Evolutionary conservation across 768 basidiomycete genomes (phyloP).

Genomic region (Lactifluus subvellereus): DNA sequence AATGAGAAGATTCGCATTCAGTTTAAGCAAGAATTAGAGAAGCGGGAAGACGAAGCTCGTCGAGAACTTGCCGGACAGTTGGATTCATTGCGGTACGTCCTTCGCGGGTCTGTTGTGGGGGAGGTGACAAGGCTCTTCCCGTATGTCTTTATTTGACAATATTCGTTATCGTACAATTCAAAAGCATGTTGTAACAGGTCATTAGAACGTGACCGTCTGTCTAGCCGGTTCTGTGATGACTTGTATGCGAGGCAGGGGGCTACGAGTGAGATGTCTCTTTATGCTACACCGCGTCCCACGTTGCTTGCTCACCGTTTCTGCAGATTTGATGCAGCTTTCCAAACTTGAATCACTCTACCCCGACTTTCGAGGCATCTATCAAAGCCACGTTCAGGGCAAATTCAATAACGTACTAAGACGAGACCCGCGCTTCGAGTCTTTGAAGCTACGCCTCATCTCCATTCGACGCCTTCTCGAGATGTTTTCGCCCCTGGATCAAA

Average conservation of each 20-base stretch:
- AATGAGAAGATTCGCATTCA: not conserved
- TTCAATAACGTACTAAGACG: not conserved
- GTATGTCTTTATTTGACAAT: not conserved
- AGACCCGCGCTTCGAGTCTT: not conserved
- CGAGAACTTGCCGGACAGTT: not conserved
- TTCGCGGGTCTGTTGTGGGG: not conserved
- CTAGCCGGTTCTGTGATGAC: not conserved
- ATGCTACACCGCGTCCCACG: no score
- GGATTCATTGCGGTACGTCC: not conserved
- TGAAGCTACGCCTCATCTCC: not conserved
- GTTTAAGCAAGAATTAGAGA: not conserved
- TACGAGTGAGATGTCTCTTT: not conserved
- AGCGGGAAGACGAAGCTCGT: not conserved
- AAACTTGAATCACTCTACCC: not conserved
- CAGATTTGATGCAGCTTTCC: not conserved
- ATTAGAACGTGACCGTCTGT: not conserved
- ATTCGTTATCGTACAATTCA: not conserved
- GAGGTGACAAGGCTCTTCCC: not conserved
- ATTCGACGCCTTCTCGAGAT: not conserved
- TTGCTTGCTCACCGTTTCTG: not conserved
- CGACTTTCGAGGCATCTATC: not conserved
- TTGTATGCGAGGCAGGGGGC: not conserved
- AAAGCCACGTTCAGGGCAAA: not conserved
- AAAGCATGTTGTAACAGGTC: not conserved
- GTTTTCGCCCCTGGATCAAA: not conserved